A percentile compares a stretch with the other conserved stretches of the same genome.
phyloP scores from a whole-genome alignment of 2,329 filamentous ascomycete species.

The Beauveria asiatica region DNA sequence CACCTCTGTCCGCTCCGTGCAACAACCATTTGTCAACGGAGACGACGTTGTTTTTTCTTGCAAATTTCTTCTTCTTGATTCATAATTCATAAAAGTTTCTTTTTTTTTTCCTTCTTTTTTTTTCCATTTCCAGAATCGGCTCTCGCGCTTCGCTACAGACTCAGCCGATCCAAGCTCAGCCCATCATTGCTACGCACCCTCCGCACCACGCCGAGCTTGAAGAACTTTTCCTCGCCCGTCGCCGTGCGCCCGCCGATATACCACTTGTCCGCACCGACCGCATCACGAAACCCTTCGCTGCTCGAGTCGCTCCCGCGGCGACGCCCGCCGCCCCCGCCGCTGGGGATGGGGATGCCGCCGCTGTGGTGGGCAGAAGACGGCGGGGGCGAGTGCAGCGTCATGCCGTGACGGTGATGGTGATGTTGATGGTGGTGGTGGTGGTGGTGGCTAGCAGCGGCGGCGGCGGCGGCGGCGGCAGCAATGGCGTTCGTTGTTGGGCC shows the following conservation, averaged over 20 bases:
- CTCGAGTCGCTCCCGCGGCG: constrained; percentile 67
- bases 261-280: constrained; percentile 66
- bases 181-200: constrained; percentile 65
- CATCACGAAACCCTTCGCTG: constrained; percentile 67
- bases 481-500: not conserved
- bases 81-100: not conserved
- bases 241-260: constrained; percentile 73
- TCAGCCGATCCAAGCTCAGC: constrained; percentile 65
- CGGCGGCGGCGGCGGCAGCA: not conserved
- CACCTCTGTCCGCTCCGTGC: too few relatives aligned
- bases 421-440: constrained; percentile 1
- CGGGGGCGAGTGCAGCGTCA: constrained; percentile 20
- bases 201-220: constrained; percentile 69
- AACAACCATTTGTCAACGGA: too few relatives aligned
- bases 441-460: not conserved
- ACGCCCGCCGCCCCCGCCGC: constrained; percentile 24
- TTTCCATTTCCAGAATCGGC: not conserved
- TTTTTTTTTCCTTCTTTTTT: not conserved
- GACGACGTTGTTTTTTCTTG: not conserved
- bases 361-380: not conserved
- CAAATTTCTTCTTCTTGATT: not conserved
- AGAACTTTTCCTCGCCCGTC: constrained; percentile 70
- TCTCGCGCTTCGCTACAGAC: constrained; percentile 45
- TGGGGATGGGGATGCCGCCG: constrained; percentile 31
- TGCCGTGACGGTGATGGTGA: constrained; percentile 15